Evolutionary conservation across 73 alveolate genomes (phyloP).

Genomic region (Paramecium sexaurelia): DNA sequence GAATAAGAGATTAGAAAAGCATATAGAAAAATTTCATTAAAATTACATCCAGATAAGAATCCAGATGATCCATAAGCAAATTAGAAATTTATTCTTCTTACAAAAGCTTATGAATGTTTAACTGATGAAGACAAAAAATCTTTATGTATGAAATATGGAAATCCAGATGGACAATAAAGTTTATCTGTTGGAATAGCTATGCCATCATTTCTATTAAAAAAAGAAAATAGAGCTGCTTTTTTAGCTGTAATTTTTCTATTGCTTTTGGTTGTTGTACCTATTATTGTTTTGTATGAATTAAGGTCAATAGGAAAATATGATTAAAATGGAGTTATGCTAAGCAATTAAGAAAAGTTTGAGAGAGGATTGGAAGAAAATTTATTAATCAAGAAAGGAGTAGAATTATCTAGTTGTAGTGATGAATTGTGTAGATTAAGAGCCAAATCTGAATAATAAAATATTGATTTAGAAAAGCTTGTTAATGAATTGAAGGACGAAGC

Average conservation of each 20-base stretch:
- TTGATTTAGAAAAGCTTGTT: not conserved
- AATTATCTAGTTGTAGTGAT: constrained; percentile 64
- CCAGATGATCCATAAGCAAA: constrained; percentile 81
- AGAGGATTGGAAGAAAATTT: constrained; percentile 72
- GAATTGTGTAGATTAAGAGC: constrained; percentile 58
- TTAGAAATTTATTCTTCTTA: constrained; percentile 74
- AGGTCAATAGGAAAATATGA: constrained; percentile 69
- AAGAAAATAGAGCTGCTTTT: constrained; percentile 76
- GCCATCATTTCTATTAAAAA: constrained; percentile 79
- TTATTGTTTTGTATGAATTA: constrained; percentile 68
- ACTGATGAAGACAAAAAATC: constrained; percentile 77
- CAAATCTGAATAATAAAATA: not conserved
- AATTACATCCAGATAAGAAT: constrained; percentile 82
- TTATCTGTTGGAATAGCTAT: constrained; percentile 77
- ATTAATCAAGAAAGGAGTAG: constrained; percentile 68
- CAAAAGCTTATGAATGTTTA: constrained; percentile 82
- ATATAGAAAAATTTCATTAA: constrained; percentile 73
- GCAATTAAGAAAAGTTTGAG: constrained; percentile 56
- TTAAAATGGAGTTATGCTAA: constrained; percentile 67
- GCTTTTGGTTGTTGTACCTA: constrained; percentile 73
- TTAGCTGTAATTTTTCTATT: constrained; percentile 73
- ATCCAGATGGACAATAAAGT: constrained; percentile 81
- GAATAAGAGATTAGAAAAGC: constrained; percentile 74
- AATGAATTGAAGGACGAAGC: constrained; percentile 37
- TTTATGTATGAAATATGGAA: constrained; percentile 80